phyloP scores from a whole-genome alignment of 73 alveolate genomes.

The Breviolum minutum region DNA sequence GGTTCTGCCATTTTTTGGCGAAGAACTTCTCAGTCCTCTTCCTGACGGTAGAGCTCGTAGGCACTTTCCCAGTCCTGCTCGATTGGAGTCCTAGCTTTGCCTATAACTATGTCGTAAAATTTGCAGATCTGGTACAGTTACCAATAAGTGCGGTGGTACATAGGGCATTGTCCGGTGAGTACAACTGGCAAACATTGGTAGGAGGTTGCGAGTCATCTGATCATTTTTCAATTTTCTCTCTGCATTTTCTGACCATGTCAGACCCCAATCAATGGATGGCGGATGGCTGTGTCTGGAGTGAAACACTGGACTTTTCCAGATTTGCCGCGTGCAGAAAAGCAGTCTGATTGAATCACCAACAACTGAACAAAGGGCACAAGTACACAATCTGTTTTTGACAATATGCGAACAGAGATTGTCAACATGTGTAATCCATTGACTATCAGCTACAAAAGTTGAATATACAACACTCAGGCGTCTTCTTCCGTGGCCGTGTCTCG shows the following conservation, averaged over 20 bases:
- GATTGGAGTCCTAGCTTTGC: too few species aligned
- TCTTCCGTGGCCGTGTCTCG: conserved; percentile 13
- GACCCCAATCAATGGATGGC: not conserved
- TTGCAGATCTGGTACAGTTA: too few species aligned
- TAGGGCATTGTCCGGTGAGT: too few species aligned
- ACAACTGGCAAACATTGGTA: too few species aligned
- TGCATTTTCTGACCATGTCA: conserved; percentile 17
- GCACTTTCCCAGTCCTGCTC: conserved; percentile 45
- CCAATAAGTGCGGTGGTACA: too few species aligned
- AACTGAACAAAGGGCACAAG: not conserved
- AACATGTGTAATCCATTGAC: not conserved
- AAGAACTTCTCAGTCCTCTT: conserved; percentile 18
- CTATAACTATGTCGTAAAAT: too few species aligned
- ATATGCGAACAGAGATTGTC: not conserved
- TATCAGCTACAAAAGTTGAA: conserved; percentile 51
- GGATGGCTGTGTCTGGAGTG: not conserved
- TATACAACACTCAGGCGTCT: conserved; percentile 43
- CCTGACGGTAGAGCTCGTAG: conserved; percentile 16
- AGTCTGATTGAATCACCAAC: not conserved
- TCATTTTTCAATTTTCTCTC: too few species aligned
- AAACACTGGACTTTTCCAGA: not conserved
- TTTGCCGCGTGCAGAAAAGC: not conserved
- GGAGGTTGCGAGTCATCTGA: too few species aligned
- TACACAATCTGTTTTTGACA: not conserved
- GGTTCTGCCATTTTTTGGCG: not conserved